phyloP scores from a whole-genome alignment of 805 yeast genomes.

The fission yeast (Schizosaccharomyces pombe) region DNA sequence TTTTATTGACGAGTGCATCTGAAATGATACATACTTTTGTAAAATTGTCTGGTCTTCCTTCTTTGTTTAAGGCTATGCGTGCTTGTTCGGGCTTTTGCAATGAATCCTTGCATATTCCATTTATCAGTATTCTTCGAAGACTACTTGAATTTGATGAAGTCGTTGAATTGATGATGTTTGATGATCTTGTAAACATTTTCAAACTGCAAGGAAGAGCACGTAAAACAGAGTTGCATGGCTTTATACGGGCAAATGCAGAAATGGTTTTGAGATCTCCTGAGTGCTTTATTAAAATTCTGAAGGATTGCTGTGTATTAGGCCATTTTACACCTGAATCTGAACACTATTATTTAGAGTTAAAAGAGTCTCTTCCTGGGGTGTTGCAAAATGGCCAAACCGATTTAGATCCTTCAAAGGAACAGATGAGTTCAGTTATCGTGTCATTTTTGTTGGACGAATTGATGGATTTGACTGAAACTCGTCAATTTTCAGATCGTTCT shows the following conservation, averaged over 20 bases:
- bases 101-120: not conserved
- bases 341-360: not conserved
- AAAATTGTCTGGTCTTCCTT: not conserved
- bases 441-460: not conserved
- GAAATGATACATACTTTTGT: not conserved
- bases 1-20: not conserved
- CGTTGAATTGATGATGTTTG: not conserved
- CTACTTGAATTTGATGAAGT: not conserved
- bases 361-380: not conserved
- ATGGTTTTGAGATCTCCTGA: constrained; percentile 9
- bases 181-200: not conserved
- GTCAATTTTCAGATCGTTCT: not conserved
- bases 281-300: constrained; percentile 6
- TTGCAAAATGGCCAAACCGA: not conserved
- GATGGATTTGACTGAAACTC: not conserved
- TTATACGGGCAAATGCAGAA: not conserved
- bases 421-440: not conserved
- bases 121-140: not conserved
- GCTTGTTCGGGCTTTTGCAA: not conserved
- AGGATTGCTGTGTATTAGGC: constrained; percentile 6
- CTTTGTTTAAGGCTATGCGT: not conserved
- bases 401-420: not conserved
- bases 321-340: not conserved
- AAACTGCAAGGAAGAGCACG: constrained; percentile 10
- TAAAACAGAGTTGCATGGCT: constrained; percentile 5